A percentile compares a stretch with the other conserved stretches of the same genome.
phyloP scores from a whole-genome alignment of 164 flowering plant species.

The Sedum album region DNA sequence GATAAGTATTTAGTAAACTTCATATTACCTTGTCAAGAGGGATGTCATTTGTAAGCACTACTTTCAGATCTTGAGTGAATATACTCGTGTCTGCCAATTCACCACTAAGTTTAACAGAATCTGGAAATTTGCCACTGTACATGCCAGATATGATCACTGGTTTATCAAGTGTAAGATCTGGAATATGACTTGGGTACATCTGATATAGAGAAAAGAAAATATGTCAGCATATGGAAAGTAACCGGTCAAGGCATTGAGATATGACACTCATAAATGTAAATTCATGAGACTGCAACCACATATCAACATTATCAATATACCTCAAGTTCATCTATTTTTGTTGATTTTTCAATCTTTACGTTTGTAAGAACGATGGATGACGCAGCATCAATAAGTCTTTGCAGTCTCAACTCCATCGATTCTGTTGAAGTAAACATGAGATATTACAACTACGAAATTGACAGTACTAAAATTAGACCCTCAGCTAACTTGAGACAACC shows the following conservation, averaged over 20 bases:
- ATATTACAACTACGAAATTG: not conserved
- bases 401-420: conserved; percentile 39
- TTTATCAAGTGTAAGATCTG: conserved; percentile 54
- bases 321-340: conserved; percentile 52
- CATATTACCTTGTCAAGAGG: conserved; percentile 53
- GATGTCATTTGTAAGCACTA: conserved; percentile 44
- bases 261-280: not conserved
- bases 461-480: not conserved
- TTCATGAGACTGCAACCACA: not conserved
- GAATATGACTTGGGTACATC: conserved; percentile 59
- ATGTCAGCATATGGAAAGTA: not conserved
- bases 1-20: not conserved
- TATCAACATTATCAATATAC: conserved; percentile 21
- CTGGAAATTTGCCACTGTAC: conserved; percentile 59
- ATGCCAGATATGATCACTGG: conserved; percentile 73
- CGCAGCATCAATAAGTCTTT: conserved; percentile 35
- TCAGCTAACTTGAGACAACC: not conserved
- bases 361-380: conserved; percentile 54
- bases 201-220: conserved; percentile 21
- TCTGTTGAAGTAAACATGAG: conserved; percentile 25
- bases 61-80: conserved; percentile 39
- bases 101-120: conserved; percentile 43
- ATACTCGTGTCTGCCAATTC: conserved; percentile 41
- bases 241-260: not conserved
- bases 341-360: conserved; percentile 38